phyloP scores from a whole-genome alignment of 805 yeast species.

The Priceomyces medius region DNA sequence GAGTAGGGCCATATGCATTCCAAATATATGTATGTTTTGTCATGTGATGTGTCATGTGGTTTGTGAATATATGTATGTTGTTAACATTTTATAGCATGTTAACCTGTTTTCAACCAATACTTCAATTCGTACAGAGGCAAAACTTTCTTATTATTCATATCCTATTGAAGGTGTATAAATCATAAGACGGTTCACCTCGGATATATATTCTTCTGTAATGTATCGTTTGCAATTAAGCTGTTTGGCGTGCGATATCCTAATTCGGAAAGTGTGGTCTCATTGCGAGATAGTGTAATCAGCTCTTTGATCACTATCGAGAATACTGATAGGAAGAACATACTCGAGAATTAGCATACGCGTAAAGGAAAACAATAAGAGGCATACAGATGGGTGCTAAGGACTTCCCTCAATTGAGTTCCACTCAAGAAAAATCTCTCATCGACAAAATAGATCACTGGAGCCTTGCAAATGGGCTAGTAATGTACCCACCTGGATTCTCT shows the following conservation, averaged over 20 bases:
- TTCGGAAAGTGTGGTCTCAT: not conserved
- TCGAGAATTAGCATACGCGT: not conserved
- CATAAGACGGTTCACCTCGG: too few relatives aligned
- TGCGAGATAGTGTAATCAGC: not conserved
- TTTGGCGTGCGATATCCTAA: not conserved
- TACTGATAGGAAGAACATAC: not conserved
- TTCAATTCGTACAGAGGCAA: too few relatives aligned
- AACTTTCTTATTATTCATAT: too few relatives aligned
- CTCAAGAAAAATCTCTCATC: slow-evolving; percentile 32
- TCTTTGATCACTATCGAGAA: not conserved
- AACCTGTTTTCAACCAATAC: too few relatives aligned
- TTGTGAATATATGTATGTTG: too few relatives aligned
- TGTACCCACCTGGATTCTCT: slow-evolving; percentile 65
- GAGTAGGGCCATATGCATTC: too few relatives aligned
- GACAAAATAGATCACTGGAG: slow-evolving; percentile 70
- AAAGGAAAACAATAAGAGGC: not conserved
- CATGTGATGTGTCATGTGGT: too few relatives aligned
- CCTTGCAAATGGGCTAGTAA: slow-evolving; percentile 74
- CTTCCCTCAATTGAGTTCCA: slow-evolving; percentile 32
- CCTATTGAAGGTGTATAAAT: too few relatives aligned
- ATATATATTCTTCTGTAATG: too few relatives aligned
- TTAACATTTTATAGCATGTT: too few relatives aligned
- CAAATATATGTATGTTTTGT: too few relatives aligned
- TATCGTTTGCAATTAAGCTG: too few relatives aligned
- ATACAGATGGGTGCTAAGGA: slow-evolving; percentile 17